Evolutionary conservation across 2,329 filamentous ascomycete genomes (phyloP), one percentile per base, ranked within the genome.

Genomic region (Sporothrix euskadiensis): DNA sequence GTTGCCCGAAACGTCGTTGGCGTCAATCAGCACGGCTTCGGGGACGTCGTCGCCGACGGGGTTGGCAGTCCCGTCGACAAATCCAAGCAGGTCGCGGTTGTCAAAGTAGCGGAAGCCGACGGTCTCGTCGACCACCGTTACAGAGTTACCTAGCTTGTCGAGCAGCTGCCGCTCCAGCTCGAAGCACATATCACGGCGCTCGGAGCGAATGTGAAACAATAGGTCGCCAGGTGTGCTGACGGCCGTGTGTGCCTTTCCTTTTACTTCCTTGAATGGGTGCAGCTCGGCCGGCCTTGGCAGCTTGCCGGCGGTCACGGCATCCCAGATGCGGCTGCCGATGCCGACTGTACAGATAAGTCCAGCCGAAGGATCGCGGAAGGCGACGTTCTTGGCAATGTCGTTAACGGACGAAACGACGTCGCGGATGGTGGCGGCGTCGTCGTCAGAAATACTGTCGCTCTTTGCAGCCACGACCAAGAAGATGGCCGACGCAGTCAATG

Each of bases 41-140:
- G 80, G 77, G 0, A 88, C 81, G 0, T 80, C 83, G 0, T 81
- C 77, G 0, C 86, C 87, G 0, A 85, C 82, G 0, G 88, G 88
- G 75, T 89, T 89, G 2, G 88, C 88, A 0, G 87, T 89, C 19
- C 88, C 88, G 73, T 89, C 88, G 3, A 89, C 86, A 71, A 89
- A 89, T 0, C 88, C 88, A 0, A 89, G 82, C 0, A 89, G 83
- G 74, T 89, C 87, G 0, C 88, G 85, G 0, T 85, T 83, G 75
- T 89, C 88, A 74, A 89, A 89, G 78, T 89, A 89, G 3, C 88
- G 84, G 78, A 89, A 89, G 0, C 88, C 88, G 0, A 83, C 80
- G 0, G 88, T 89, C 72, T 85, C 84, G 69, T 89, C 88, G 1
- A 84, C 81, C 0, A 88, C 82, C 0, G 76, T 78, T 12, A 88